phyloP scores from a whole-genome alignment of 257 asterid genomes.

The Penstemon eatonii region DNA sequence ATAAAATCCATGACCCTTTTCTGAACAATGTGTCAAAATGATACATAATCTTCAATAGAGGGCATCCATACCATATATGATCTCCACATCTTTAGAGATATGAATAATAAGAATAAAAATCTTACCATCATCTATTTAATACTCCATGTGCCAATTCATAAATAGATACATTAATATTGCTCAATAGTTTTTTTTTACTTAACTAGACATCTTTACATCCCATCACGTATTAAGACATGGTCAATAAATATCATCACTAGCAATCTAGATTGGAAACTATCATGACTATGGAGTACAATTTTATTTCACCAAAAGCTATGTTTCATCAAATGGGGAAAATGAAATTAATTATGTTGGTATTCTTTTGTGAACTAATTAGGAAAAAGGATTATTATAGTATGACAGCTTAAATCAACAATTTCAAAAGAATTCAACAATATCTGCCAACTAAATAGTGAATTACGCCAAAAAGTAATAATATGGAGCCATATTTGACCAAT shows the following conservation, averaged over 20 bases:
- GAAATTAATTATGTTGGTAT: constrained; percentile 23
- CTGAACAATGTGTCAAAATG: background rate
- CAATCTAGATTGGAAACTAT: constrained; percentile 15
- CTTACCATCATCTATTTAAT: too few species aligned
- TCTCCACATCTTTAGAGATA: too few species aligned
- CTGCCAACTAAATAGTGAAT: constrained; percentile 14
- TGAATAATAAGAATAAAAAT: too few species aligned
- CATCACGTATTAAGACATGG: background rate
- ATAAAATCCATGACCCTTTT: background rate
- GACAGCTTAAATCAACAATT: constrained; percentile 11
- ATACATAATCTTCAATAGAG: background rate
- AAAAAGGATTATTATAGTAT: constrained; percentile 10
- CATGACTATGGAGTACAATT: background rate
- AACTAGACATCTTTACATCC: too few species aligned
- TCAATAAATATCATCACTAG: background rate
- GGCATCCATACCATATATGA: too few species aligned
- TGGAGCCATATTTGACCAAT: constrained; percentile 17
- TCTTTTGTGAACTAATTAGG: constrained; percentile 2
- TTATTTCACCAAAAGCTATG: constrained; percentile 12
- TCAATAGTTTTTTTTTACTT: too few species aligned
- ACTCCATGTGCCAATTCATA: too few species aligned
- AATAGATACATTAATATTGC: too few species aligned
- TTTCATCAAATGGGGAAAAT: constrained; percentile 17
- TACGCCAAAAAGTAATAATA: background rate
- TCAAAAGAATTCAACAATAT: background rate